phyloP scores from a whole-genome alignment of 108 stramenopile species.

The Nannochloropsis gaditana region DNA sequence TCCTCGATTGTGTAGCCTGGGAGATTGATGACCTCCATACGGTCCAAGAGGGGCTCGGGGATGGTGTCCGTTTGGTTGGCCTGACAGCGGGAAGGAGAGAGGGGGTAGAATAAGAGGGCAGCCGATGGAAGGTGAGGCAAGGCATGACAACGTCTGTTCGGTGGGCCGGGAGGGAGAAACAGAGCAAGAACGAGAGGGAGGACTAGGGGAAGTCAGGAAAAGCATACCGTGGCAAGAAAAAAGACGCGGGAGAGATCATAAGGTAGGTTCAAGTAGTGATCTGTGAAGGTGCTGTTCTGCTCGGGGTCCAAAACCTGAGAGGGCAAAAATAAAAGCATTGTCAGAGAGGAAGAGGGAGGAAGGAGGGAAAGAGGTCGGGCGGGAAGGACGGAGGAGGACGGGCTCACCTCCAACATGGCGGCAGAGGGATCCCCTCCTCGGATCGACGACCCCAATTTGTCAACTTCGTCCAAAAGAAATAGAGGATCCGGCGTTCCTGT shows the following conservation, averaged over 20 bases:
- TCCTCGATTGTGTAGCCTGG: constrained; percentile 44
- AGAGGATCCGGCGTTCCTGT: constrained; percentile 43
- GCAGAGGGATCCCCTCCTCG: constrained; percentile 48
- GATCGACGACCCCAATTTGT: constrained; percentile 34
- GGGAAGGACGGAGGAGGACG: background rate
- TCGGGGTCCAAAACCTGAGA: constrained; percentile 46
- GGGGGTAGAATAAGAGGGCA: background rate
- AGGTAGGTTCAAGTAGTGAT: constrained; percentile 46
- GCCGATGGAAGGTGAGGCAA: too few relatives aligned
- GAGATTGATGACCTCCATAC: constrained; percentile 41
- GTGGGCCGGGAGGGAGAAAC: background rate
- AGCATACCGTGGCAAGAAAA: constrained; percentile 35
- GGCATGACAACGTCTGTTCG: background rate
- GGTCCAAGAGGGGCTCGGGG: constrained; percentile 48
- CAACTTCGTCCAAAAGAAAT: constrained; percentile 47
- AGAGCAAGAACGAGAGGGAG: background rate
- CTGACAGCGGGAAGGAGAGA: background rate
- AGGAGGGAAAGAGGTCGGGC: background rate
- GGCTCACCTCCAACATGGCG: constrained; percentile 35
- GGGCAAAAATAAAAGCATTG: background rate
- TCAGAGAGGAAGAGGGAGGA: background rate
- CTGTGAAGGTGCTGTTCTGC: constrained; percentile 47
- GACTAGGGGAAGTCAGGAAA: background rate
- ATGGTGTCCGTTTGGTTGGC: constrained; percentile 47
- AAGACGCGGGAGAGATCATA: constrained; percentile 47